Percentiles rank a stretch among this genome's conserved stretches.
These are phyloP conservation scores for Pachysandra terminalis DNA, from an alignment of 164 flowering plant species.

Conservation along the genomic window DNA sequence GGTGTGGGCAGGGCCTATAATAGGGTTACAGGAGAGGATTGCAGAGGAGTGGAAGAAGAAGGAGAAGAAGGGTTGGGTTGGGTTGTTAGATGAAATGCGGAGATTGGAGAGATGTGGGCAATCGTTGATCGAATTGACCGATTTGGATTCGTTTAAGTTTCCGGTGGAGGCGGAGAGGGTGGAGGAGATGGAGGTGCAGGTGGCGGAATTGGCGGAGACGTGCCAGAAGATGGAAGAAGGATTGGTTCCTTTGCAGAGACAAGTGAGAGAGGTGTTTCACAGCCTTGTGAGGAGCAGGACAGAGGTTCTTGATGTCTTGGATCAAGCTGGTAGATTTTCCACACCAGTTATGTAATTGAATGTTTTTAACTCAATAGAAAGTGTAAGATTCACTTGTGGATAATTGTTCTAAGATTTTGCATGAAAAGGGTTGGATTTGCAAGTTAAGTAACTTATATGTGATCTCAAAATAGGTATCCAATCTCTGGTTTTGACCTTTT, in stretches of 20 bases:
- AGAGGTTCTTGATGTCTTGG: conserved; percentile 55
- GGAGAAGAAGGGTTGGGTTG: conserved; percentile 71
- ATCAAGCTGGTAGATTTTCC: conserved; percentile 40
- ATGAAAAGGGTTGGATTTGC: no score
- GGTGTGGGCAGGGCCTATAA: conserved; percentile 62
- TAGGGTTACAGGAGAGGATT: conserved; percentile 64
- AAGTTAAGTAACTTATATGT: no score
- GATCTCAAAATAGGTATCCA: no score
- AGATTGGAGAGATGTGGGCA: conserved; percentile 54
- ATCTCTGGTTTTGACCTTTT: no score
- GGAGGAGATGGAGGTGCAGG: conserved; percentile 44
- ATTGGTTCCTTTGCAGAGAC: conserved; percentile 61
- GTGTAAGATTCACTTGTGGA: no score
- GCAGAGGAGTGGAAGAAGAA: conserved; percentile 90
- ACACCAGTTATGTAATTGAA: conserved; percentile 16
- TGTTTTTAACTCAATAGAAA: no score
- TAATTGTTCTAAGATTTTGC: no score
- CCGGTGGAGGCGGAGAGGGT: conserved; percentile 47
- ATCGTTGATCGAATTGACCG: conserved; percentile 42
- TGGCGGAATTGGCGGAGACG: conserved; percentile 51
- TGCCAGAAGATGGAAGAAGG: conserved; percentile 80
- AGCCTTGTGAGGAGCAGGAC: conserved; percentile 70
- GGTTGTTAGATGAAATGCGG: conserved; percentile 73
- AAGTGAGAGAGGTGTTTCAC: conserved; percentile 79
- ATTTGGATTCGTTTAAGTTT: conserved; percentile 42